These are phyloP conservation scores for Microbotryum scabiosae DNA, from an alignment of 1,284 basidiomycete genomes.

Conservation along the genomic window DNA sequence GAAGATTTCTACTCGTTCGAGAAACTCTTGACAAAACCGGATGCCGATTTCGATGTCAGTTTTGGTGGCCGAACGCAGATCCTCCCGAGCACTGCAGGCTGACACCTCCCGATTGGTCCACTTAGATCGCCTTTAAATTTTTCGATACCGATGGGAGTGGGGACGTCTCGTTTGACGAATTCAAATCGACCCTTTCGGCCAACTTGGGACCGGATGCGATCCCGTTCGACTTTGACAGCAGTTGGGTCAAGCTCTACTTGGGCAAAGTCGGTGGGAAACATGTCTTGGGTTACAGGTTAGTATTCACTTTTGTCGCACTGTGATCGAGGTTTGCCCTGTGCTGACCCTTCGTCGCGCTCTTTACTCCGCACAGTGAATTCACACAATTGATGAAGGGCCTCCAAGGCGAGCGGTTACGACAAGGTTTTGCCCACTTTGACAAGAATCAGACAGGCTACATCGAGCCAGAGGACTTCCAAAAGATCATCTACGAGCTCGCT, in stretches of 20 bases:
- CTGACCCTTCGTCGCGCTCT: slow-evolving; percentile 8
- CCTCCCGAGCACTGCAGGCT: slow-evolving; percentile 47
- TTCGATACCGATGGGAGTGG: slow-evolving; percentile 88
- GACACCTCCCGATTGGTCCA: slow-evolving; percentile 50
- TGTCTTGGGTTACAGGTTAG: slow-evolving; percentile 73
- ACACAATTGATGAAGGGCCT: slow-evolving; percentile 94
- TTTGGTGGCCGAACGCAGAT: slow-evolving; percentile 31
- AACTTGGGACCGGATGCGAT: slow-evolving; percentile 72
- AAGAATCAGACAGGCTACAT: slow-evolving; percentile 84
- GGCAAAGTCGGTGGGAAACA: slow-evolving; percentile 81
- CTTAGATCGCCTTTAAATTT: slow-evolving; percentile 82
- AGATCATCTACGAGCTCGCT: slow-evolving; percentile 87
- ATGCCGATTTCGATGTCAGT: slow-evolving; percentile 31
- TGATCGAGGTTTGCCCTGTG: slow-evolving; percentile 1
- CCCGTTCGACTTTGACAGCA: slow-evolving; percentile 89
- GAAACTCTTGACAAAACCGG: slow-evolving; percentile 60
- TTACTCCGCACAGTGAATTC: slow-evolving; percentile 62
- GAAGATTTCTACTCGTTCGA: slow-evolving; percentile 92
- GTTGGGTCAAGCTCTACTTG: slow-evolving; percentile 89
- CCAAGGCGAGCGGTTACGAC: slow-evolving; percentile 86
- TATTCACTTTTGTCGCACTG: not conserved
- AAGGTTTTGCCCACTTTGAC: slow-evolving; percentile 85
- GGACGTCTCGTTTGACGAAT: slow-evolving; percentile 81
- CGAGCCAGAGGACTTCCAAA: slow-evolving; percentile 80
- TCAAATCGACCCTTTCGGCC: slow-evolving; percentile 77